Evolutionary conservation across 169 alveolate species (phyloP).

Genomic region (Plasmodium blacklocki): DNA sequence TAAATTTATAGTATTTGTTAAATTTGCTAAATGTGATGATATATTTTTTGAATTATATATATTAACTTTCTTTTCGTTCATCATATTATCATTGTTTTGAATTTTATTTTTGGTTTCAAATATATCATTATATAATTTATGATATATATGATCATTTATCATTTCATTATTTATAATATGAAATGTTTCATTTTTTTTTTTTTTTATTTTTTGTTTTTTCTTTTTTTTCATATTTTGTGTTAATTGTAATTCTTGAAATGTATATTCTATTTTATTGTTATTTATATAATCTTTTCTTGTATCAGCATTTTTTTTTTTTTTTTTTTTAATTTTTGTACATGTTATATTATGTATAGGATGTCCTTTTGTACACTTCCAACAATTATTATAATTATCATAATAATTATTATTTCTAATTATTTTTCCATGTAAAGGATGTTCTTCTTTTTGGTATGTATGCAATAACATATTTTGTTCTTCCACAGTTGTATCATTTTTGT

Average conservation of each 20-base stretch:
- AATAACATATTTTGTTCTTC: background rate
- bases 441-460: background rate
- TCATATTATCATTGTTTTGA: background rate
- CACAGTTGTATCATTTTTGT: background rate
- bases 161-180: background rate
- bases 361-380: too few relatives aligned
- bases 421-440: background rate
- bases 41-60: too few relatives aligned
- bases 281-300: background rate
- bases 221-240: background rate
- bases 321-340: background rate
- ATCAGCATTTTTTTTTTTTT: background rate
- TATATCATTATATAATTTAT: conserved; percentile 1
- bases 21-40: background rate
- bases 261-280: background rate
- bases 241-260: background rate
- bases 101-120: conserved; percentile 15
- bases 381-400: background rate
- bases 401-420: background rate
- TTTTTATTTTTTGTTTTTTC: background rate
- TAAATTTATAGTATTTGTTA: background rate
- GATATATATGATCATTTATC: background rate
- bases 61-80: conserved; percentile 1
- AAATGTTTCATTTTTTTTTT: background rate
- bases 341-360: background rate